Evolutionary conservation across 2,329 filamentous ascomycete species (phyloP).

Genomic region (Arthrinium phaeospermum): DNA sequence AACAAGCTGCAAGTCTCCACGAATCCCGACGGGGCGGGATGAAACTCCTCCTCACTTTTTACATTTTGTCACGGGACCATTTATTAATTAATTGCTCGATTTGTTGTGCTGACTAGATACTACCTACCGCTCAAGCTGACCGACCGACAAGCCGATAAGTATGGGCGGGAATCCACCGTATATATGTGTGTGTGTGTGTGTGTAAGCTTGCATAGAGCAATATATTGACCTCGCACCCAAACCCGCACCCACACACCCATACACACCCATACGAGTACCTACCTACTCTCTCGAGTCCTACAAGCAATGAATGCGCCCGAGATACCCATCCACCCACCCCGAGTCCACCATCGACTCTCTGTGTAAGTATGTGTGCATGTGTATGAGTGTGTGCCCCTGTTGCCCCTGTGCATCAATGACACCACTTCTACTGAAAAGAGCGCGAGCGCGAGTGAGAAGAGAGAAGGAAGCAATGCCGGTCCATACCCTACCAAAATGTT

Average conservation of each 20-base stretch:
- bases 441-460: not conserved
- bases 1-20: not conserved
- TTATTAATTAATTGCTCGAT: not conserved
- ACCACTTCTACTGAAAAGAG: not conserved
- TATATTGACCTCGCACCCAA: slow-evolving; percentile 10
- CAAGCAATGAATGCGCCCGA: not conserved
- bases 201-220: slow-evolving; percentile 2
- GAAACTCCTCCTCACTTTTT: not conserved
- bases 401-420: not conserved
- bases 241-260: not conserved
- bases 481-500: slow-evolving; percentile 1
- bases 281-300: not conserved
- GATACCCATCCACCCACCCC: not conserved
- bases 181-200: not conserved
- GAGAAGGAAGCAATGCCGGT: not conserved
- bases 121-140: not conserved
- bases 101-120: not conserved
- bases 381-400: not conserved
- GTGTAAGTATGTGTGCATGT: not conserved
- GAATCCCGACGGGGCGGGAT: not conserved
- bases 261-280: not conserved
- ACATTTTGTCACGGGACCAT: not conserved
- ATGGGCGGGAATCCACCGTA: not conserved
- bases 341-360: not conserved
- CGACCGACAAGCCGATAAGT: not conserved